Percentiles rank a stretch among this genome's conserved stretches.
phyloP scores from a whole-genome alignment of 371 early-diverging fungal genomes.

The Apophysomyces variabilis region DNA sequence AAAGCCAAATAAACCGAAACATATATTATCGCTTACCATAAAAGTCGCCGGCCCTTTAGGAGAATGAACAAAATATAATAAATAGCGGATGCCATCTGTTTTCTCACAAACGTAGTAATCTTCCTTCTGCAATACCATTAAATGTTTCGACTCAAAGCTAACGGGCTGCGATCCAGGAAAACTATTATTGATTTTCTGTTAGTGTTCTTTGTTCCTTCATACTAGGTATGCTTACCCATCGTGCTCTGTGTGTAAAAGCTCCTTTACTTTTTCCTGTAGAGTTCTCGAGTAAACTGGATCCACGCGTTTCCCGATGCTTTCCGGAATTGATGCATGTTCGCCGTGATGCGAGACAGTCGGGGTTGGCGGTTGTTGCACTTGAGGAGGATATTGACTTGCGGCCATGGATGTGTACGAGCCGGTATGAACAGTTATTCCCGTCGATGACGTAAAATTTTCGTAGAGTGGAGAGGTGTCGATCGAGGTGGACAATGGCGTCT shows the following conservation, averaged over 20 bases:
- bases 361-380: slow-evolving; percentile 6
- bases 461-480: slow-evolving; percentile 4
- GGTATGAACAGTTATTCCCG: background rate
- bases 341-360: background rate
- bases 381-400: slow-evolving; percentile 6
- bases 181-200: slow-evolving; percentile 31
- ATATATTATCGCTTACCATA: slow-evolving; percentile 49
- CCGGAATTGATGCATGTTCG: slow-evolving; percentile 26
- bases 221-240: slow-evolving; percentile 41
- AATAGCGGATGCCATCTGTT: slow-evolving; percentile 84
- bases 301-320: slow-evolving; percentile 53
- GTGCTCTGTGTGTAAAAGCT: slow-evolving; percentile 38
- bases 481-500: background rate
- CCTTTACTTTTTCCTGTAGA: slow-evolving; percentile 46
- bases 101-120: slow-evolving; percentile 93
- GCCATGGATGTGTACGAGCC: slow-evolving; percentile 6
- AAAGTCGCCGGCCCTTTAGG: slow-evolving; percentile 66
- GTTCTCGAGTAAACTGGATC: slow-evolving; percentile 53
- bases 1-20: background rate
- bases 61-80: slow-evolving; percentile 65
- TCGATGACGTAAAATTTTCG: slow-evolving; percentile 6
- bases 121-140: slow-evolving; percentile 69
- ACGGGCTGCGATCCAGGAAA: slow-evolving; percentile 95
- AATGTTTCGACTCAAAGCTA: slow-evolving; percentile 67
- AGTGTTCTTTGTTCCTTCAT: background rate